Evolutionary conservation across 768 basidiomycete species (phyloP).

Genomic region (Russula griseocarnosa): DNA sequence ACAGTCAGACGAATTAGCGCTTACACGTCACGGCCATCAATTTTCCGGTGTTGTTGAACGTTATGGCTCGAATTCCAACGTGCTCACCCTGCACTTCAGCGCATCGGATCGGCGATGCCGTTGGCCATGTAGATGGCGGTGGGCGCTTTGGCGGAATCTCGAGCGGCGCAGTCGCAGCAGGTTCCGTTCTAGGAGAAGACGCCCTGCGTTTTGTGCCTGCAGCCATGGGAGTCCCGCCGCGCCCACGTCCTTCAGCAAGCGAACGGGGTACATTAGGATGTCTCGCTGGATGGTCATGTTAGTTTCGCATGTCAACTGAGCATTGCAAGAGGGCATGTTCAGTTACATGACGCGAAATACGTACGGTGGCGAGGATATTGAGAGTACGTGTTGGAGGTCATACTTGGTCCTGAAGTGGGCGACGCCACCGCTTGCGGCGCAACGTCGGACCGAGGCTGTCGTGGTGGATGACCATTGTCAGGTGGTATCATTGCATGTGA

Average conservation of each 20-base stretch:
- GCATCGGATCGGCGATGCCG: slow-evolving; percentile 39
- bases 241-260: slow-evolving; percentile 16
- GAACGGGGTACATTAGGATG: not conserved
- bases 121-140: slow-evolving; percentile 47
- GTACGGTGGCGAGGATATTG: slow-evolving; percentile 20
- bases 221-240: not conserved
- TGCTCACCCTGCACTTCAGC: slow-evolving; percentile 45
- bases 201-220: slow-evolving; percentile 25
- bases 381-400: not conserved
- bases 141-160: slow-evolving; percentile 31
- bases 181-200: slow-evolving; percentile 20
- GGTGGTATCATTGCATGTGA: not conserved
- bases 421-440: slow-evolving; percentile 6
- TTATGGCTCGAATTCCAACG: slow-evolving; percentile 46
- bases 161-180: not conserved
- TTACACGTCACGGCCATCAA: slow-evolving; percentile 56
- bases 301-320: slow-evolving; percentile 1
- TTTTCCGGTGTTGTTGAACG: slow-evolving; percentile 51
- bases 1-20: slow-evolving; percentile 30
- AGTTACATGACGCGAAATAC: slow-evolving; percentile 3
- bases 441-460: slow-evolving; percentile 18
- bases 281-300: slow-evolving; percentile 10
- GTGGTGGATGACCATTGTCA: slow-evolving; percentile 13
- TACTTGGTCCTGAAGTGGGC: not conserved
- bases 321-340: not conserved